Evolutionary conservation across 2,329 filamentous ascomycete genomes (phyloP), one percentile per base, ranked within the genome.

Genomic region (Alternaria novae-zelandiae): DNA sequence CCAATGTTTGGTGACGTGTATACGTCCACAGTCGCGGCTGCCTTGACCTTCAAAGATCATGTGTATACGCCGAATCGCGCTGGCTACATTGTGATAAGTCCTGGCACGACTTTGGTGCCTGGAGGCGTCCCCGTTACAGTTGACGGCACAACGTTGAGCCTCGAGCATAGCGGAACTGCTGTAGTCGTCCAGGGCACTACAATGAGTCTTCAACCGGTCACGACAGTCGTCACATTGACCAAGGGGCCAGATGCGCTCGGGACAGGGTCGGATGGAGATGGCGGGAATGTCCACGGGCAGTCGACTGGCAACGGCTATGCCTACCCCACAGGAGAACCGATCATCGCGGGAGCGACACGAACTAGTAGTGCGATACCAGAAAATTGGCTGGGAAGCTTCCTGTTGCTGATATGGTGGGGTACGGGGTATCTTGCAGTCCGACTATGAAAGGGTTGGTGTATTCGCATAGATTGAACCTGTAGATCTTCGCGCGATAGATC

Each of bases 61-160:
- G 71, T 75, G 1, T 82, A 80, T 63, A 83, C 81, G 0, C 78
- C 80, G 5, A 82, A 84, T 63, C 78, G 80, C 12, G 80, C 80
- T 5, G 82, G 81, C 6, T 80, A 82, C 54, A 83, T 81, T 72
- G 74, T 75, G 25, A 70, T 84, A 13, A 76, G 68, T 6, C 74
- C 75, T 1, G 81, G 78, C n/a, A 69, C 73, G 15, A 79, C 76
- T 5, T 69, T 80, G 15, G 73, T 75, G 5, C 74, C 78, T 11
- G 79, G 83, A 15, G 82, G 81, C 1, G 65, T 70, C 23, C 67
- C 74, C 11, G 75, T 80, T 12, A 78, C 72, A 2, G 64, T 79
- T 3, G 66, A 71, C n/a, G 78, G 79, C 5, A 76, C 70, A 4
- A 74, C 70, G 4, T 49, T 81, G 9, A 79, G 78, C 51, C 68